Percentiles rank a stretch among this genome's conserved stretches.
phyloP scores from a whole-genome alignment of 805 yeast species.

The Candida insectorum region DNA sequence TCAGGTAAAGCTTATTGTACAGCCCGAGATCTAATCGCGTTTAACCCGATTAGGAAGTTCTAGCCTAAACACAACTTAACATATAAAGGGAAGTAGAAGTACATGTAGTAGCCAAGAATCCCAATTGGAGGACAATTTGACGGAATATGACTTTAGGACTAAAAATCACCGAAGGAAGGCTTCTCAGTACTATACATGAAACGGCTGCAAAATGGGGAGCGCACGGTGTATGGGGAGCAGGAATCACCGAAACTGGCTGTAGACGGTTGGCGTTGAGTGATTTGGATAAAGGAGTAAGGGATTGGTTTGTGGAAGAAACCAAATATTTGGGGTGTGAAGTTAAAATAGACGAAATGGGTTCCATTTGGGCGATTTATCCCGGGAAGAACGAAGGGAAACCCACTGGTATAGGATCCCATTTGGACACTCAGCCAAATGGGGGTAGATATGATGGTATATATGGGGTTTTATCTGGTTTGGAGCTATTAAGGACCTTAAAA shows the following conservation, averaged over 20 bases:
- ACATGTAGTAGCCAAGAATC: too few relatives aligned
- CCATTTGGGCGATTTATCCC: conserved; percentile 62
- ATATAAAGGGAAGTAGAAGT: too few relatives aligned
- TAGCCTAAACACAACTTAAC: too few relatives aligned
- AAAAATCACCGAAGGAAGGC: conserved; percentile 7
- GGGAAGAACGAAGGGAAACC: conserved; percentile 51
- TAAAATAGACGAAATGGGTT: conserved; percentile 62
- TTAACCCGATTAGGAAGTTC: conserved; percentile 1
- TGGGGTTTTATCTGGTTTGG: conserved; percentile 67
- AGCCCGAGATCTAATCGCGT: too few relatives aligned
- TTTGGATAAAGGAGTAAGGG: conserved; percentile 61
- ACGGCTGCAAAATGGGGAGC: conserved; percentile 61
- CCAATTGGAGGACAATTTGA: too few relatives aligned
- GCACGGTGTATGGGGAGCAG: conserved; percentile 59
- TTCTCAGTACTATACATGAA: conserved; percentile 53
- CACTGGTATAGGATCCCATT: conserved; percentile 68
- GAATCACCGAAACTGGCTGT: conserved; percentile 60
- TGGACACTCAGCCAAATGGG: conserved; percentile 77
- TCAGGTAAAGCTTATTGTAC: too few relatives aligned
- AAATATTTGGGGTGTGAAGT: conserved; percentile 53
- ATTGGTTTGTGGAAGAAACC: conserved; percentile 60
- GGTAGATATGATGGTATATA: conserved; percentile 73
- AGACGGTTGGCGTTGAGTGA: conserved; percentile 62
- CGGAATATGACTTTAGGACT: too few relatives aligned
- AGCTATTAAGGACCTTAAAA: conserved; percentile 61